Evolutionary conservation across 164 flowering plant species (phyloP).

Genomic region (Vitis riparia): DNA sequence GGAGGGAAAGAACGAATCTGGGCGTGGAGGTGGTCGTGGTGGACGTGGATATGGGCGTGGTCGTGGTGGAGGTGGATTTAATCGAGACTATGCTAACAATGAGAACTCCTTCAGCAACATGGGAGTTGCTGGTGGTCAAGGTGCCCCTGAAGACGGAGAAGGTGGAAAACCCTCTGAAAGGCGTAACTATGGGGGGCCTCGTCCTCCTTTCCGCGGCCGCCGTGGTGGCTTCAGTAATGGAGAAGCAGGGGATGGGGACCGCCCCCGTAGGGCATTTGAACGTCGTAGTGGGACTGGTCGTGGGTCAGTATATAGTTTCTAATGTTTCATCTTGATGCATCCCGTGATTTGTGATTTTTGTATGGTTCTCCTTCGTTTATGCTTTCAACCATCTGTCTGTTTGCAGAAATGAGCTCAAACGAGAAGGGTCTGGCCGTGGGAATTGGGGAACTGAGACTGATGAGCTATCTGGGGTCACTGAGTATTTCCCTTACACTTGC

Average conservation of each 20-base stretch:
- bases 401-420: conserved; percentile 49
- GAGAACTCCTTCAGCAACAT: conserved; percentile 14
- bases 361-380: background rate
- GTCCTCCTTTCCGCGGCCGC: conserved; percentile 29
- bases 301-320: conserved; percentile 29
- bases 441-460: conserved; percentile 62
- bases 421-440: conserved; percentile 71
- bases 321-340: background rate
- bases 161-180: conserved; percentile 27
- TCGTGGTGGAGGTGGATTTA: conserved; percentile 28
- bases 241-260: conserved; percentile 46
- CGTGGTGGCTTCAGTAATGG: conserved; percentile 35
- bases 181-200: conserved; percentile 27
- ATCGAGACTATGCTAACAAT: conserved; percentile 20
- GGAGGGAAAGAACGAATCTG: conserved; percentile 33
- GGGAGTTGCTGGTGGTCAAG: conserved; percentile 25
- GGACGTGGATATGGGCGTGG: conserved; percentile 40
- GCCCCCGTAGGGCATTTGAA: conserved; percentile 51
- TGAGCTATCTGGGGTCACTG: conserved; percentile 53
- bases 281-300: conserved; percentile 72
- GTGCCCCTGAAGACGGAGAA: conserved; percentile 27
- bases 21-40: conserved; percentile 33
- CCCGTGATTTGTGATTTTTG: background rate
- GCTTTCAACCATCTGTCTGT: background rate
- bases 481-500: conserved; percentile 8